These are phyloP conservation scores for Paramecium bursaria DNA, from an alignment of 73 alveolate species.

Conservation along the genomic window DNA sequence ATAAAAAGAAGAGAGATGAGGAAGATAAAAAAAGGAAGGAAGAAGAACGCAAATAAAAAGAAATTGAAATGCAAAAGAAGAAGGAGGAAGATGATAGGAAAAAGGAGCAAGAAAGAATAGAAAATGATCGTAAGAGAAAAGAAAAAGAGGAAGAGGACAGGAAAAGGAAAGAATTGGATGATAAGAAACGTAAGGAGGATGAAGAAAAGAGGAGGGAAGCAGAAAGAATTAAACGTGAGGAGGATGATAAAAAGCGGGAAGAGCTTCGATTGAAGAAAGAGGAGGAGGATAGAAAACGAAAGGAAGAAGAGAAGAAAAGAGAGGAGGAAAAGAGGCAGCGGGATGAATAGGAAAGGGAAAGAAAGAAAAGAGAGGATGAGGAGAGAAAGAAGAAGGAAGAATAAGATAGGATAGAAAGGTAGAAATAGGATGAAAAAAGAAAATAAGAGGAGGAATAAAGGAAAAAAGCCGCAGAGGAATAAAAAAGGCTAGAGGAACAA, in stretches of 20 bases:
- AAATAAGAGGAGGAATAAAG: background rate
- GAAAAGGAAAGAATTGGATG: constrained; percentile 1
- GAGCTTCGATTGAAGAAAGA: background rate
- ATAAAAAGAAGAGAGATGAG: background rate
- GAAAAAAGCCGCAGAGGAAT: background rate
- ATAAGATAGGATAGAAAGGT: background rate
- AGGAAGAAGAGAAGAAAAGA: background rate
- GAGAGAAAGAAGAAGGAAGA: background rate
- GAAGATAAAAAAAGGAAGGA: too few relatives aligned
- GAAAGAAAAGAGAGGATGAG: background rate
- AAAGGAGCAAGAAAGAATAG: background rate
- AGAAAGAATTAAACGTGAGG: background rate
- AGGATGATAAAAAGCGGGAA: background rate
- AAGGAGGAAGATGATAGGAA: background rate
- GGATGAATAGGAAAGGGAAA: background rate
- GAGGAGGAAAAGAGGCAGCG: background rate
- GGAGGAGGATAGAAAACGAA: constrained; percentile 5
- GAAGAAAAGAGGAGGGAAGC: background rate
- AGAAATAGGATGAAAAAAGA: background rate
- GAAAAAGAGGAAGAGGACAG: background rate
- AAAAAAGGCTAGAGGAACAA: background rate
- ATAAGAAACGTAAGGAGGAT: background rate
- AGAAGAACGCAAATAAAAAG: background rate
- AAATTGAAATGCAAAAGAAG: background rate
- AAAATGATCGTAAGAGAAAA: background rate